Conservation (phyloP, 768 basidiomycete genomes). For the Calocybe indica region DNA sequence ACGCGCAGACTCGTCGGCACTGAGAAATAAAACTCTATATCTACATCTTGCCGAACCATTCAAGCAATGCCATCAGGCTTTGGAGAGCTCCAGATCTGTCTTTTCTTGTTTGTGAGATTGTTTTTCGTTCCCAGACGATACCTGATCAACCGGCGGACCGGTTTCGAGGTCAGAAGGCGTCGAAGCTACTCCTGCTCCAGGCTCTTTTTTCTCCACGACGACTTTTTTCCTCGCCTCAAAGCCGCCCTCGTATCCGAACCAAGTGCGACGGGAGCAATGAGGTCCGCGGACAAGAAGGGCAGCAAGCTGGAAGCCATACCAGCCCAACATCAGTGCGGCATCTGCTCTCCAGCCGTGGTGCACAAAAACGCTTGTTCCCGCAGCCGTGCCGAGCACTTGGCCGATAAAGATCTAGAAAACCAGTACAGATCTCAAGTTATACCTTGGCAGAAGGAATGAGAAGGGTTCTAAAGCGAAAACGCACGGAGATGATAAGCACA, state of each 20-base stretch:
- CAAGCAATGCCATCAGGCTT: too few species aligned
- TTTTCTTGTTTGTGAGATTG: too few species aligned
- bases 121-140: too few species aligned
- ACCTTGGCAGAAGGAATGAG: neutral
- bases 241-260: slow-evolving; percentile 65
- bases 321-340: slow-evolving; percentile 54
- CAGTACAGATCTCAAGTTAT: neutral
- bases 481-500: slow-evolving; percentile 62
- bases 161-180: too few species aligned
- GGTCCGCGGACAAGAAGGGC: slow-evolving; percentile 66
- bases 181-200: too few species aligned
- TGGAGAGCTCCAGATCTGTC: too few species aligned
- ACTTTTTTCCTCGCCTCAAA: slow-evolving; percentile 34
- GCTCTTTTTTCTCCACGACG: slow-evolving; percentile 15
- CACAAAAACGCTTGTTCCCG: slow-evolving; percentile 68
- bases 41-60: too few species aligned
- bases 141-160: too few species aligned
- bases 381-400: slow-evolving; percentile 78
- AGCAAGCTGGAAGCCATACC: slow-evolving; percentile 48
- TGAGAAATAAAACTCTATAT: too few species aligned
- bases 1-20: too few species aligned
- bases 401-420: slow-evolving; percentile 56
- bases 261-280: slow-evolving; percentile 48
- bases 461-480: slow-evolving; percentile 8
- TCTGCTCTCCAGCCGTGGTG: slow-evolving; percentile 64